Evolutionary conservation across 345 rosid species (phyloP), one percentile per base, ranked within the genome.

Genomic region (Populus pruinosa): DNA sequence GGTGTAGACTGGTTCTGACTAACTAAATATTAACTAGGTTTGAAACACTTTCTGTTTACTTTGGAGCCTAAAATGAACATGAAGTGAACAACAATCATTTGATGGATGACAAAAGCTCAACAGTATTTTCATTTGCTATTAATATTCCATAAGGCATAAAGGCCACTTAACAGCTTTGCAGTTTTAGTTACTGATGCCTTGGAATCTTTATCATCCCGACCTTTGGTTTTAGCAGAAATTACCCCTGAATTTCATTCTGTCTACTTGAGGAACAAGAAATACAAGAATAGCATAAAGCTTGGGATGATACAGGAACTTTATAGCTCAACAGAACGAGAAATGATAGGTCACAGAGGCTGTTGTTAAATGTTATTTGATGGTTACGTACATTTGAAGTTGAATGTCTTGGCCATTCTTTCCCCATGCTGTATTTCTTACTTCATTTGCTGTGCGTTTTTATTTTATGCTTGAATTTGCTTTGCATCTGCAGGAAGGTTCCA

Each of bases 401-500:
- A 56, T 56, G 63, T 56, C 27, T 56, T 56, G 63, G 12, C 63
- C 63, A 56, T 56, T 9, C 13, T 56, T 56, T 56, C 63, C 23
- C 2, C 63, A 8, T 56, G 23, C 10, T 8, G 6, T 67, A 25
- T 4, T 33, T 33, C 8, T 53, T 3, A 16, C 75, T 72, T 74
- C 31, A 18, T 74, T 65, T 5, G 35, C 7, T 16, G 21, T 38
- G 39, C 55, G 27, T 44, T 38, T 49, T 67, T 53, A 36, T 21
- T 70, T 68, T 64, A 62, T 39, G 63, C 79, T 66, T 76, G 68
- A 84, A 71, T 74, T 76, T 71, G 64, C 53, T 79, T 77, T 75
- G 25, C 83, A 66, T 75, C 74, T 87, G 85, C 91, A 96, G 99
- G 99, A 89, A 85, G 93, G 89, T 85, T 77, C 89, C 76, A 71